phyloP scores from a whole-genome alignment of 306 rosid species.

The Sphenostylis stenocarpa region DNA sequence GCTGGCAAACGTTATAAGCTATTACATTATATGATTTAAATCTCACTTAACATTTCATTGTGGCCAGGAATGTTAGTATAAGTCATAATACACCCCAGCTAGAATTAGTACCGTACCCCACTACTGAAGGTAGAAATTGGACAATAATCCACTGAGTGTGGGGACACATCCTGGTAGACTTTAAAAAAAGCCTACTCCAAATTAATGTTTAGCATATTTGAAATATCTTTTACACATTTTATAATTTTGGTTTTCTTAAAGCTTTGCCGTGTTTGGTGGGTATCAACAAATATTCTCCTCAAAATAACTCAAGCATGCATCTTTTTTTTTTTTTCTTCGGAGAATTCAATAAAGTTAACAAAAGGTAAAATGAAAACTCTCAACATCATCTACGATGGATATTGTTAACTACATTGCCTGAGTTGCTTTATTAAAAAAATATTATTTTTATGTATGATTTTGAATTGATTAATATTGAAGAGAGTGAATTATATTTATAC shows the following conservation, averaged over 20 bases:
- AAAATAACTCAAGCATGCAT: neutral
- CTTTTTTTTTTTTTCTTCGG: neutral
- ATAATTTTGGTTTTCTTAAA: neutral
- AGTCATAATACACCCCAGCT: neutral
- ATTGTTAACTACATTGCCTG: too few species aligned
- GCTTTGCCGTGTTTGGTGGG: neutral
- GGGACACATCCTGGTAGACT: neutral
- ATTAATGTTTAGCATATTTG: neutral
- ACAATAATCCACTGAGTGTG: neutral
- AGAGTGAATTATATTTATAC: too few species aligned
- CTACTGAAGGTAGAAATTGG: neutral
- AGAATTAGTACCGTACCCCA: neutral
- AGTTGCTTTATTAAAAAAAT: too few species aligned
- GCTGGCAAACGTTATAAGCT: neutral
- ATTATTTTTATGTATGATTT: too few species aligned
- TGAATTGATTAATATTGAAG: too few species aligned
- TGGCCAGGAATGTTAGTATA: neutral
- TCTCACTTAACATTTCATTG: neutral
- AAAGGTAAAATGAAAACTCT: neutral
- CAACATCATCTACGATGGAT: too few species aligned
- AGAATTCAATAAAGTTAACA: neutral
- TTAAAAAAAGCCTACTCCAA: neutral
- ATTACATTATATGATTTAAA: neutral
- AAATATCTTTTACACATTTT: neutral
- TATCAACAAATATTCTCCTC: neutral